A percentile compares a stretch with the other conserved stretches of the same genome.
phyloP scores from a whole-genome alignment of 352 stramenopile genomes.

The Phytopythium kandeliae region DNA sequence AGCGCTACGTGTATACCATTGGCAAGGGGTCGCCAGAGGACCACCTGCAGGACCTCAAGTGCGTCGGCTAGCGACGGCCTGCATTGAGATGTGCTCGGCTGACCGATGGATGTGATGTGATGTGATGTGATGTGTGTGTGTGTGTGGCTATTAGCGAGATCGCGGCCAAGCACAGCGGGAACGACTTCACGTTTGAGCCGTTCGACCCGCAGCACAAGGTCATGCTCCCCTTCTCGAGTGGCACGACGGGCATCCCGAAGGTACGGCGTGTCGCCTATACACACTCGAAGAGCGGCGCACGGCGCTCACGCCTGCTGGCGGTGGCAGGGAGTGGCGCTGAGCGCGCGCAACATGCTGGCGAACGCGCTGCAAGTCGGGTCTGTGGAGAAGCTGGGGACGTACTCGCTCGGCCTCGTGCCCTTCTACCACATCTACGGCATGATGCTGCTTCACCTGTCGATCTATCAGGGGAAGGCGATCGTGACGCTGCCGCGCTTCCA shows the following conservation, averaged over 20 bases:
- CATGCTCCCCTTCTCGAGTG: constrained; percentile 89
- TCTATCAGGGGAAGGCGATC: constrained; percentile 74
- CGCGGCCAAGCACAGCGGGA: constrained; percentile 20
- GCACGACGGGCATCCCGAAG: constrained; percentile 89
- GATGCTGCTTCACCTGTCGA: constrained; percentile 76
- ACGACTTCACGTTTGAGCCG: constrained; percentile 36
- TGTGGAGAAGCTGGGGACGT: constrained; percentile 50
- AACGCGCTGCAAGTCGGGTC: constrained; percentile 85
- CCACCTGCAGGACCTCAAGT: constrained; percentile 34
- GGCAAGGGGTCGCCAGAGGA: constrained; percentile 12
- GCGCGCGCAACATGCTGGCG: constrained; percentile 83
- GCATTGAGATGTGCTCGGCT: too few relatives aligned
- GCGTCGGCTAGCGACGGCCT: neutral
- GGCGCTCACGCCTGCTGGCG: neutral
- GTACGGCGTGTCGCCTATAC: constrained; percentile 5
- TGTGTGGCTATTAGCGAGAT: constrained; percentile 20
- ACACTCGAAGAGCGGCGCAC: neutral
- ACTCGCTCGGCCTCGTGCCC: constrained; percentile 70
- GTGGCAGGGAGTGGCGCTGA: constrained; percentile 50
- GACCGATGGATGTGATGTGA: neutral
- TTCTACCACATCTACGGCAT: constrained; percentile 97
- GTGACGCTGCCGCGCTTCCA: constrained; percentile 90
- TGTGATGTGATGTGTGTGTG: constrained; percentile 1
- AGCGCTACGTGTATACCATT: constrained; percentile 31
- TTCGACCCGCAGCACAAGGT: constrained; percentile 52